These are phyloP conservation scores for Tylopilus sp. DNA, from an alignment of 768 basidiomycete species.

Conservation along the genomic window DNA sequence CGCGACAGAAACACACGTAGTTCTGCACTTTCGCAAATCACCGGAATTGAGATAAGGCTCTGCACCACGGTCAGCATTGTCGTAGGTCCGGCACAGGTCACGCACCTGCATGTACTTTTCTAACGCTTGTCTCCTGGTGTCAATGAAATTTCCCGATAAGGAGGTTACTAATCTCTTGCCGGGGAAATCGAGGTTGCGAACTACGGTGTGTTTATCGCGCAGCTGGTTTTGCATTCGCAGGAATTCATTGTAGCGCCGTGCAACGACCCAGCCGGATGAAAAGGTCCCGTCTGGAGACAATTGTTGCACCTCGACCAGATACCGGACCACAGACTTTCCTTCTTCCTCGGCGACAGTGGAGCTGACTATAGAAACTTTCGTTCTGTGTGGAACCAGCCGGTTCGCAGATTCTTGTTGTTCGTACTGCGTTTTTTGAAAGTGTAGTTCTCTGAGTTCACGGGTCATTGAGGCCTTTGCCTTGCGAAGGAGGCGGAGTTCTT, in stretches of 20 bases:
- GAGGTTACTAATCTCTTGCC: slow-evolving; percentile 88
- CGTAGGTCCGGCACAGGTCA: not conserved
- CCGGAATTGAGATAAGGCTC: slow-evolving; percentile 69
- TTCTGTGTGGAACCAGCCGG: slow-evolving; percentile 78
- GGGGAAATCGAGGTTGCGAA: slow-evolving; percentile 81
- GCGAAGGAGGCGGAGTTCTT: slow-evolving; percentile 78
- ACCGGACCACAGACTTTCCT: slow-evolving; percentile 88
- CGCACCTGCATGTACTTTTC: slow-evolving; percentile 89
- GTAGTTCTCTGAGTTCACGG: slow-evolving; percentile 77
- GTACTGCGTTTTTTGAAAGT: slow-evolving; percentile 90
- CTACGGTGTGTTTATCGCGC: slow-evolving; percentile 65
- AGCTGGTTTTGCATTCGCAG: slow-evolving; percentile 83
- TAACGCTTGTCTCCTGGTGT: slow-evolving; percentile 69
- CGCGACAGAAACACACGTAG: slow-evolving; percentile 84
- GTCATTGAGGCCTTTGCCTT: slow-evolving; percentile 80
- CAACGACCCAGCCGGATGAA: slow-evolving; percentile 88
- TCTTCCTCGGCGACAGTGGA: slow-evolving; percentile 80
- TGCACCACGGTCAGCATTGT: slow-evolving; percentile 29
- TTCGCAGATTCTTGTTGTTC: slow-evolving; percentile 94
- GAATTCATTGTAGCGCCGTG: slow-evolving; percentile 94
- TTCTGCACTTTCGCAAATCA: slow-evolving; percentile 79
- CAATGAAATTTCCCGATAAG: slow-evolving; percentile 86
- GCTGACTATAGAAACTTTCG: slow-evolving; percentile 79
- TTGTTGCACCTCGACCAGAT: slow-evolving; percentile 90
- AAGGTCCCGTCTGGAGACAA: slow-evolving; percentile 74